These are phyloP conservation scores for Oryza coarctata DNA, from an alignment of 176 grass and related monocot genomes.

Conservation along the genomic window DNA sequence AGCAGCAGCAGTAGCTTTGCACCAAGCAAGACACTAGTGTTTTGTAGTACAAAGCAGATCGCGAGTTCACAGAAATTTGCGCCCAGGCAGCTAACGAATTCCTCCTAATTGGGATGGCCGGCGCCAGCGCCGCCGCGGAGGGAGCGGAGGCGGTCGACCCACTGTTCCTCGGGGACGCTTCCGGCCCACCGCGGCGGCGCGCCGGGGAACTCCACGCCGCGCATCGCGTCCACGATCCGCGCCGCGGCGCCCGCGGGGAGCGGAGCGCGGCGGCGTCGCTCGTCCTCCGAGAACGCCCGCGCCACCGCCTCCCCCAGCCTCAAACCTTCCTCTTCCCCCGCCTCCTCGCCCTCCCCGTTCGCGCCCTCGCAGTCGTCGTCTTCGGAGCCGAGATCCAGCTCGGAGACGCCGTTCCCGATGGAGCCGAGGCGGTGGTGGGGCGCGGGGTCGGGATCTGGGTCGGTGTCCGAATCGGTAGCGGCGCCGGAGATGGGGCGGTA, in stretches of 20 bases:
- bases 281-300: conserved; percentile 50
- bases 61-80: background rate
- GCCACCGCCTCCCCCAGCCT: conserved; percentile 31
- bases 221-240: conserved; percentile 70
- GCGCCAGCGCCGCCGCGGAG: conserved; percentile 28
- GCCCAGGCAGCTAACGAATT: background rate
- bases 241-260: conserved; percentile 50
- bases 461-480: conserved; percentile 26
- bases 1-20: background rate
- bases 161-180: conserved; percentile 59
- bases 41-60: background rate
- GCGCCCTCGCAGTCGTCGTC: background rate
- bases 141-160: conserved; percentile 50
- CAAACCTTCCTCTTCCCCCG: conserved; percentile 30
- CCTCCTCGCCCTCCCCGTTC: background rate
- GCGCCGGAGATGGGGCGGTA: conserved; percentile 35
- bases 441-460: conserved; percentile 34
- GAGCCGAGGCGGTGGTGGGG: conserved; percentile 34
- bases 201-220: conserved; percentile 62
- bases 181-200: conserved; percentile 56
- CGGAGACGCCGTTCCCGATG: conserved; percentile 36
- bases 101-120: conserved; percentile 13
- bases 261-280: conserved; percentile 50
- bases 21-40: background rate
- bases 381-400: conserved; percentile 36